These are phyloP conservation scores for Sphagnum tenellum DNA, from an alignment of 225 moss, liverwort and hornwort species.

Conservation along the genomic window DNA sequence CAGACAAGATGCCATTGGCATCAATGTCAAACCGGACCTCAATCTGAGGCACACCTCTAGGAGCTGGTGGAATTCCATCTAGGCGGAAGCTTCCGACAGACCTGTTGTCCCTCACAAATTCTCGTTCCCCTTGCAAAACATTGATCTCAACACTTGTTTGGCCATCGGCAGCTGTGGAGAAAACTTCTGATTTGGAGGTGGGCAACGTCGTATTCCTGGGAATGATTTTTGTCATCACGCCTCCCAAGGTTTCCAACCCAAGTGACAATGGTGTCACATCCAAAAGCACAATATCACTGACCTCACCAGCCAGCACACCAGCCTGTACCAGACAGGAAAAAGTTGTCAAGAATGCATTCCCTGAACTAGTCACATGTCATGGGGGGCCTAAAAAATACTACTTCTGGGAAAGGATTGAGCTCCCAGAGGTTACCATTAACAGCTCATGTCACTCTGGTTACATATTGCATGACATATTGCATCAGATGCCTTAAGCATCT, in stretches of 20 bases:
- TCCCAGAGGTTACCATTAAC: no score
- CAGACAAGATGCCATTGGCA: conserved; percentile 66
- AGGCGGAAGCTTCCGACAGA: conserved; percentile 63
- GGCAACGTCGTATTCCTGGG: conserved; percentile 65
- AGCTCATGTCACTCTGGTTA: no score
- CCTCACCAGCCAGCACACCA: conserved; percentile 21
- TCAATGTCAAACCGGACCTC: conserved; percentile 74
- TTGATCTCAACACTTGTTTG: conserved; percentile 68
- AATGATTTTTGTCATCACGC: conserved; percentile 78
- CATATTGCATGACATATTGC: no score
- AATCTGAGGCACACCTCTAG: conserved; percentile 70
- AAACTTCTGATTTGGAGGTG: conserved; percentile 65
- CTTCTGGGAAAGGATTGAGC: no score
- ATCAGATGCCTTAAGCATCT: no score
- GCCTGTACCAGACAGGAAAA: conserved; percentile 3
- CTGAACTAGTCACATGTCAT: no score
- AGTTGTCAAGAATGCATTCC: no score
- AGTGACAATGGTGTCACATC: conserved; percentile 24
- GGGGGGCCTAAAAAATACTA: no score
- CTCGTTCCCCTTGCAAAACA: conserved; percentile 70
- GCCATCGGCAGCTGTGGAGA: conserved; percentile 67
- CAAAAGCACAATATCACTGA: conserved; percentile 18
- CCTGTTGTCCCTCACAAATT: conserved; percentile 68
- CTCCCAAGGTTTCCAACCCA: conserved; percentile 46
- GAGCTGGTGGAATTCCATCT: conserved; percentile 65